These are phyloP conservation scores for Pseudogymnoascus sp. DNA, from an alignment of 2,329 filamentous ascomycete genomes.

Conservation along the genomic window DNA sequence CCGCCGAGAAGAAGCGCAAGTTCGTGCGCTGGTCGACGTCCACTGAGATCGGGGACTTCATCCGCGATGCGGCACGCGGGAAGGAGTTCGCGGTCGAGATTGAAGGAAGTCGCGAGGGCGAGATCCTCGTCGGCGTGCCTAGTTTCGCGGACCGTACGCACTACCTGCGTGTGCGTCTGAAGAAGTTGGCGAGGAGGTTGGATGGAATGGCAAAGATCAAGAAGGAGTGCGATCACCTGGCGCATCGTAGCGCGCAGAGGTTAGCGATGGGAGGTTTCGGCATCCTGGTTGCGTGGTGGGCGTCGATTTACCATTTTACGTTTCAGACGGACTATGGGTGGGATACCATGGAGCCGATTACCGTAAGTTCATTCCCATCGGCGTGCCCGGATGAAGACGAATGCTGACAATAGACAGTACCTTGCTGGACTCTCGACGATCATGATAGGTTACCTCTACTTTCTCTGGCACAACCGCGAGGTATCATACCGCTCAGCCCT, in stretches of 20 bases:
- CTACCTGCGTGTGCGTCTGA: slow-evolving; percentile 69
- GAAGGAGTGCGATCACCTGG: slow-evolving; percentile 69
- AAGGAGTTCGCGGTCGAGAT: slow-evolving; percentile 80
- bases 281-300: slow-evolving; percentile 68
- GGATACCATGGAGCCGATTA: slow-evolving; percentile 87
- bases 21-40: slow-evolving; percentile 85
- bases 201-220: slow-evolving; percentile 65
- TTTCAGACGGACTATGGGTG: slow-evolving; percentile 72
- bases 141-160: slow-evolving; percentile 87
- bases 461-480: slow-evolving; percentile 85
- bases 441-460: slow-evolving; percentile 89
- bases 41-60: slow-evolving; percentile 90
- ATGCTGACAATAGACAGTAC: slow-evolving; percentile 39
- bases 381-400: not conserved
- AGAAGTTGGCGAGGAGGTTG: slow-evolving; percentile 63
- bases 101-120: slow-evolving; percentile 52
- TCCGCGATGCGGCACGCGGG: slow-evolving; percentile 76
- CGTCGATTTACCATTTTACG: slow-evolving; percentile 62
- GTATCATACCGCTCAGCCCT: slow-evolving; percentile 79
- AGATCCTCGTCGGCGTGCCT: slow-evolving; percentile 73
- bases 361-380: slow-evolving; percentile 32
- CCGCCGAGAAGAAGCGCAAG: slow-evolving; percentile 38
- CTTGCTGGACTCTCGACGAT: slow-evolving; percentile 77
- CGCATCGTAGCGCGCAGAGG: slow-evolving; percentile 68
- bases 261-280: slow-evolving; percentile 74